These are phyloP conservation scores for Erucastrum elatum DNA, from an alignment of 345 rosid species.

Conservation along the genomic window DNA sequence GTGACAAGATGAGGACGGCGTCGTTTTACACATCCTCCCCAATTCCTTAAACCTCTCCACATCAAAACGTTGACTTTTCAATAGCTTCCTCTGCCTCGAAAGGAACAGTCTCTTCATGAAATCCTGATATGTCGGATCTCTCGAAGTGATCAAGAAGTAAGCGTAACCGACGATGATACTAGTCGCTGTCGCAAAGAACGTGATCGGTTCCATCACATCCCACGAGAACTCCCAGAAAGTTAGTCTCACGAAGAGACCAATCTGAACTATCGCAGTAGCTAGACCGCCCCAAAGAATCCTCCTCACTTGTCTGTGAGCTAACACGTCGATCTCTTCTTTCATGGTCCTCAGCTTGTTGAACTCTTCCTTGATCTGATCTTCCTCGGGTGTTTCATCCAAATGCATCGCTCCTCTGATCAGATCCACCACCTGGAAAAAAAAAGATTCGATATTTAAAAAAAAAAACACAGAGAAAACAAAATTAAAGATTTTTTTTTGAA, in stretches of 20 bases:
- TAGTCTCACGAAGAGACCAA: slow-evolving; percentile 75
- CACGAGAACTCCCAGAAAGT: slow-evolving; percentile 81
- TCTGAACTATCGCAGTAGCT: slow-evolving; percentile 57
- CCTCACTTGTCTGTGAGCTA: slow-evolving; percentile 85
- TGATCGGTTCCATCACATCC: background rate
- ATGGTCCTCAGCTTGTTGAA: slow-evolving; percentile 53
- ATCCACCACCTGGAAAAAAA: slow-evolving; percentile 68
- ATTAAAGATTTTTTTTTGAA: background rate
- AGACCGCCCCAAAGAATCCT: slow-evolving; percentile 78
- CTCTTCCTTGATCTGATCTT: slow-evolving; percentile 73
- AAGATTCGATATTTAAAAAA: too few relatives aligned
- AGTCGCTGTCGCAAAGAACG: slow-evolving; percentile 57
- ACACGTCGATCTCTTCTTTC: slow-evolving; percentile 82
- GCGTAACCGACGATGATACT: slow-evolving; percentile 83
- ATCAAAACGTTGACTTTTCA: slow-evolving; percentile 64
- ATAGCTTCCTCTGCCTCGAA: slow-evolving; percentile 76
- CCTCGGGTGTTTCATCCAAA: slow-evolving; percentile 62
- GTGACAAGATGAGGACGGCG: slow-evolving; percentile 46
- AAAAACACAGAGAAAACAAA: background rate
- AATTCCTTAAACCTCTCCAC: slow-evolving; percentile 66
- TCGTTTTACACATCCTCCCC: slow-evolving; percentile 55
- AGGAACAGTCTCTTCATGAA: slow-evolving; percentile 88
- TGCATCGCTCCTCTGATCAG: slow-evolving; percentile 78
- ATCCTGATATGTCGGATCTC: slow-evolving; percentile 64
- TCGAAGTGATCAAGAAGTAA: slow-evolving; percentile 58